Evolutionary conservation across 257 asterid species (phyloP), one percentile per base, ranked within the genome.

Genomic region (Salvia miltiorrhiza): DNA sequence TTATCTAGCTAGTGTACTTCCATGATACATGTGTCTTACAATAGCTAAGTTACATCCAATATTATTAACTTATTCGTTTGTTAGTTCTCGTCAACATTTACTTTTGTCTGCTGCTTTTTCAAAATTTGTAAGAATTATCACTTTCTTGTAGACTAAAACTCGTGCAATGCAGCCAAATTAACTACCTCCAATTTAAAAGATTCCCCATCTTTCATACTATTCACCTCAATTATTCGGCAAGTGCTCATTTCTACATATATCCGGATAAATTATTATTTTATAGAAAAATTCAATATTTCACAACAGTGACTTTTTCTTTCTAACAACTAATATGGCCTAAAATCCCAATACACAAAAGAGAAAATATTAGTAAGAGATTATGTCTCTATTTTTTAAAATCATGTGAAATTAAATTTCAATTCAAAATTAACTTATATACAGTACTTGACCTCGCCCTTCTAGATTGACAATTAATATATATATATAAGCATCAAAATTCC

Each of bases 401-500:
- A 39, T 37, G 17, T 61, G 39, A 20, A 37, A 39, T 9, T 20
- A 9, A 39, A 40, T 19, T 26, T 14, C 24, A 39, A 40, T 17
- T 20, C n/a, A 26, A 26, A 1, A 40, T 17, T 48, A 16, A 24
- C 11, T 21, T 35, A 17, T 37, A 7, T 2, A 12, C 33, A 55
- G 45, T 16, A 28, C 41, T 68, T 68, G 73, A 55, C 65, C 45
- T 55, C 8, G 50, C 10, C 33, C 30, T 68, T 68, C 65, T 23
- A 54, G 44, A 39, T 68, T n/a, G 73, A 54, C 32, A n/a, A n/a
- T n/a, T n/a, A n/a, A n/a, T n/a, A n/a, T n/a, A n/a, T n/a, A n/a
- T n/a, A n/a, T n/a, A n/a, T n/a, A n/a, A n/a, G n/a, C n/a, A n/a
- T n/a, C n/a, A n/a, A n/a, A n/a, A n/a, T n/a, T n/a, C n/a, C n/a